Evolutionary conservation across 2,329 filamentous ascomycete genomes (phyloP).

Genomic region (Nigrograna mackinnonii): DNA sequence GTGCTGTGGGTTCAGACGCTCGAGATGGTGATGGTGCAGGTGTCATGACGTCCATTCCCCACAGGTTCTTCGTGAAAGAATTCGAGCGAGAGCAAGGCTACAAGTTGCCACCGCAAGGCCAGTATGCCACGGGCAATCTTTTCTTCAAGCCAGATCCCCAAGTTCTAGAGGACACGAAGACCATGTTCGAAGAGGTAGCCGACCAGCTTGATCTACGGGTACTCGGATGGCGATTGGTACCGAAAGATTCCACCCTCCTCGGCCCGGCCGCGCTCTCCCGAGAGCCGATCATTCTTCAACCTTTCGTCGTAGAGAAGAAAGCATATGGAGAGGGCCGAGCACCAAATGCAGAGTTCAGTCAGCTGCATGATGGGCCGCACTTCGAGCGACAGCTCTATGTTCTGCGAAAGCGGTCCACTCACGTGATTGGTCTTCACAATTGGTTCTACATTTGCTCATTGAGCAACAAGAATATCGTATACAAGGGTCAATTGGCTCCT

Average conservation of each 20-base stretch:
- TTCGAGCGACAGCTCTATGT: slow-evolving; percentile 96
- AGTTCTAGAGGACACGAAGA: slow-evolving; percentile 85
- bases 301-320: slow-evolving; percentile 86
- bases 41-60: slow-evolving; percentile 99
- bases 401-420: slow-evolving; percentile 90
- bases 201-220: slow-evolving; percentile 85
- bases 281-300: slow-evolving; percentile 93
- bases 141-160: slow-evolving; percentile 98
- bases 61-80: slow-evolving; percentile 98
- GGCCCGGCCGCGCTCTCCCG: slow-evolving; percentile 91
- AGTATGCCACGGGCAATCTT: slow-evolving; percentile 96
- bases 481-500: slow-evolving; percentile 94
- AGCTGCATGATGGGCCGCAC: slow-evolving; percentile 78
- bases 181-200: slow-evolving; percentile 92
- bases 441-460: slow-evolving; percentile 99
- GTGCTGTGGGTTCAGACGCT: slow-evolving; percentile 95
- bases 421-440: slow-evolving; percentile 93
- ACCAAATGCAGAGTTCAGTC: slow-evolving; percentile 76
- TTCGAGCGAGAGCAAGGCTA: slow-evolving; percentile 90
- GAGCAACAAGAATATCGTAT: slow-evolving; percentile 98
- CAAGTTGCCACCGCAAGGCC: slow-evolving; percentile 82
- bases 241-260: slow-evolving; percentile 88
- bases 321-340: slow-evolving; percentile 81
- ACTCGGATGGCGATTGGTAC: slow-evolving; percentile 94
- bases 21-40: slow-evolving; percentile 97